These are phyloP conservation scores for Deuterostichococcus epilithicus DNA, from an alignment of 139 green algal species.

Conservation along the genomic window DNA sequence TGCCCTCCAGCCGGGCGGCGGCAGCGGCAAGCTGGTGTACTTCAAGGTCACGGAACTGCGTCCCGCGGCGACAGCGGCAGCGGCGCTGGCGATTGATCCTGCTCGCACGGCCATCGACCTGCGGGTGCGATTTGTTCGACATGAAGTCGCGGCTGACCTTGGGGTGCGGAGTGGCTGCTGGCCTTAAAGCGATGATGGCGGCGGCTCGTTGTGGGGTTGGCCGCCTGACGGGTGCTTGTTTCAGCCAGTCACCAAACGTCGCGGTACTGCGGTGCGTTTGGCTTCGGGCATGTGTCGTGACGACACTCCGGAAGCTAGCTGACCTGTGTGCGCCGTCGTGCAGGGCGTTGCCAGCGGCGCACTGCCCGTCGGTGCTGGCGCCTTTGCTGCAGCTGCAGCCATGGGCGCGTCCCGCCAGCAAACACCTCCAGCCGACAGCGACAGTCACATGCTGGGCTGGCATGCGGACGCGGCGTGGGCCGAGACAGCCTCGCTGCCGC, in stretches of 20 bases:
- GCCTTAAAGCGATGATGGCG: too few relatives aligned
- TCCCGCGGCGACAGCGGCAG: too few relatives aligned
- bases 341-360: neutral
- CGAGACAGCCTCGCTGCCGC: slow-evolving; percentile 4
- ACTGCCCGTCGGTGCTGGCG: neutral
- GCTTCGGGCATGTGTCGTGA: too few relatives aligned
- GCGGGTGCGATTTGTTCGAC: too few relatives aligned
- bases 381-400: neutral
- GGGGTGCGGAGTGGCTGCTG: too few relatives aligned
- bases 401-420: neutral
- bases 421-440: neutral
- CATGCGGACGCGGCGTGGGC: slow-evolving; percentile 27
- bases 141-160: too few relatives aligned
- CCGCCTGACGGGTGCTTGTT: too few relatives aligned
- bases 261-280: too few relatives aligned
- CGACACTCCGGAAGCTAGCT: too few relatives aligned
- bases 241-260: too few relatives aligned
- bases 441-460: slow-evolving; percentile 12
- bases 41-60: neutral
- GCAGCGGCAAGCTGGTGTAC: neutral
- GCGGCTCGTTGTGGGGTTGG: too few relatives aligned
- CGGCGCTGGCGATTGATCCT: neutral
- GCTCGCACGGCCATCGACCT: neutral
- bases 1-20: neutral
- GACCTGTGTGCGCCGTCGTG: too few relatives aligned